Evolutionary conservation across 257 asterid species (phyloP), one percentile per base, ranked within the genome.

Genomic region (Marsdenia floribunda): DNA sequence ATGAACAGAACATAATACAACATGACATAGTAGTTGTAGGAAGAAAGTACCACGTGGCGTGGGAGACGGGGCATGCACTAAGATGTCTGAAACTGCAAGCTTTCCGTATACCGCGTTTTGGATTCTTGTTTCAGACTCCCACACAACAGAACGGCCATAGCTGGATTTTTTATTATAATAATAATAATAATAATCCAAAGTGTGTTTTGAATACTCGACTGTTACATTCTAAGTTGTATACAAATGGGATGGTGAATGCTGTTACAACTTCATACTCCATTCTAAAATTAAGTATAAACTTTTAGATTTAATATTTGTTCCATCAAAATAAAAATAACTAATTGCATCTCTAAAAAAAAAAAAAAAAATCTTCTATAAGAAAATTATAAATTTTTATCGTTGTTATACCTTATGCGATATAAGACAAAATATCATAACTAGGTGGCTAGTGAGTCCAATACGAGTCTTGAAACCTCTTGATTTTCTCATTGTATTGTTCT

Each of bases 51-150:
- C 74, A 26, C 69, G 69, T 76, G 79, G 21, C 6, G 15, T 33
- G 42, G 37, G 9, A 46, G 73, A 54, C 22, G 8, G 58, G 73
- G 65, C 42, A n/a, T 68, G 73, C 18, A 46, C 58, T 11, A 46
- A 44, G 38, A 68, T 18, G 37, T n/a, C 49, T 8, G 8, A 44
- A 6, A 44, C 37, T 13, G 40, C 5, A 54, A 21, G n/a, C 60
- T 47, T 3, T 19, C 35, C 18, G 47, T 8, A 38, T 70, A 14
- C 79, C 70, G 79, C 60, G 75, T 76, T 58, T 76, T 44, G 75
- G 63, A 69, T 35, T 67, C 57, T 40, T 37, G 66, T 24, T 2
- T 61, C 12, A 13, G n/a, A 54, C 19, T 54, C 55, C 53, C 18
- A 50, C 14, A 3, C 12, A 0, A 0, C 49, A 44, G 49, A 55